Evolutionary conservation across 1,139 yeast genomes (phyloP), one percentile per base, ranked within the genome.

Genomic region (Debaryomycetaceae sp.): DNA sequence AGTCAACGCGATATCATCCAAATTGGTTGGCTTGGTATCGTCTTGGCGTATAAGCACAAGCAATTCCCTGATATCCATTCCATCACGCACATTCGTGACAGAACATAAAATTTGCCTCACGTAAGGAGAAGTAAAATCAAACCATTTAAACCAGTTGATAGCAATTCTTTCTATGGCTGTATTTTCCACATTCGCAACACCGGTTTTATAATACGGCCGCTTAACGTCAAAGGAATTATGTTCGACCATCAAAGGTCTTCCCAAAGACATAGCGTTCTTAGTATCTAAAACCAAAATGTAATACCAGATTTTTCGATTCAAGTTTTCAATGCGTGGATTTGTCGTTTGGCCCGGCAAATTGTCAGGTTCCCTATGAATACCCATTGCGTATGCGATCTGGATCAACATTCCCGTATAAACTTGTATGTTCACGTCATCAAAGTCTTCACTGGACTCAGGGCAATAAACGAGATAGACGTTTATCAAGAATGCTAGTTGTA

Each of bases 221-320:
- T 59, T 47, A 0, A 75, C 65, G 45, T 73, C 75, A 43, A 45
- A 65, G 11, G 29, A 24, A 24, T 24, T n/a, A n/a, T n/a, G n/a
- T n/a, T n/a, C n/a, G n/a, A n/a, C n/a, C 17, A 58, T 44, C 18
- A 61, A 48, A 0, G 77, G 70, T 34, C 63, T 67, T 1, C 81
- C 81, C 36, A 62, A 56, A 15, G 59, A 60, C 39, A 60, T 51
- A 37, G 71, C 57, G 41, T 64, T 67, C 31, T 51, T 50, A 6
- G 55, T 47, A 46, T 73, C 79, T 33, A 61, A 9, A 22, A 56
- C 47, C 13, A 68, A 58, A 30, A 77, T 51, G 33, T 62, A 63
- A 48, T 69, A 68, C 82, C 83, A 79, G 2, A 77, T 63, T 43
- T 75, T 77, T 46, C 83, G 60, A 55, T 71, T 67, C 17, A 69